A percentile compares a stretch with the other conserved stretches of the same genome.
Conservation (phyloP, 805 yeast species). For the Candida montana region DNA sequence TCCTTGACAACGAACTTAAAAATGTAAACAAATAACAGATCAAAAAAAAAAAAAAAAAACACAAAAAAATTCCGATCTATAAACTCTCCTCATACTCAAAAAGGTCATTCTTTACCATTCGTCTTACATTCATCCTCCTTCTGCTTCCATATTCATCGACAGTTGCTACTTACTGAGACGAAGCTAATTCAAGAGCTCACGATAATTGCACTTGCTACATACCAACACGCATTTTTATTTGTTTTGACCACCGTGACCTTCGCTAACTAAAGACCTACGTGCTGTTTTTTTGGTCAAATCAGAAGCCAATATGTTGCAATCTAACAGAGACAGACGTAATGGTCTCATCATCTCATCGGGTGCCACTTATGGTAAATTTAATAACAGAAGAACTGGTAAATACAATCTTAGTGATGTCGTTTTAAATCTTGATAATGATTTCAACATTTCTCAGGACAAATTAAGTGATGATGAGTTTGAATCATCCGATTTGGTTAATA, state of each 20-base stretch:
- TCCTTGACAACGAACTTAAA: neutral
- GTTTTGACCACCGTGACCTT: no score
- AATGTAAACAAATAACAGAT: neutral
- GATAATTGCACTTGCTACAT: no score
- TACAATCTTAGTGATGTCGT: constrained; percentile 23
- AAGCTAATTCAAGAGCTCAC: no score
- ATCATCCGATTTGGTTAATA: neutral
- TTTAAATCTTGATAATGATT: constrained; percentile 14
- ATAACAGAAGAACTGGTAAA: constrained; percentile 20
- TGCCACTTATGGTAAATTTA: constrained; percentile 21
- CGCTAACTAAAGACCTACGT: no score
- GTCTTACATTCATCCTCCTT: no score
- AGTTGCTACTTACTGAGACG: no score
- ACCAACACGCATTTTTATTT: no score
- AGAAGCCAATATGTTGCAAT: constrained; percentile 12
- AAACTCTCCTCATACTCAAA: no score
- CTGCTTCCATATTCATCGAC: no score
- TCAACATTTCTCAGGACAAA: constrained; percentile 24
- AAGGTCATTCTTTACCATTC: no score
- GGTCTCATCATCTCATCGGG: constrained; percentile 20
- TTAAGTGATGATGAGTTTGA: constrained; percentile 20
- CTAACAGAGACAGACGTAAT: constrained; percentile 23
- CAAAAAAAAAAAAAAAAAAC: neutral
- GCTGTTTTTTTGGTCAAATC: no score
- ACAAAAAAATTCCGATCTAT: no score